These are phyloP conservation scores for Cladorrhinum sp. DNA, from an alignment of 2,329 filamentous ascomycete genomes.

Conservation along the genomic window DNA sequence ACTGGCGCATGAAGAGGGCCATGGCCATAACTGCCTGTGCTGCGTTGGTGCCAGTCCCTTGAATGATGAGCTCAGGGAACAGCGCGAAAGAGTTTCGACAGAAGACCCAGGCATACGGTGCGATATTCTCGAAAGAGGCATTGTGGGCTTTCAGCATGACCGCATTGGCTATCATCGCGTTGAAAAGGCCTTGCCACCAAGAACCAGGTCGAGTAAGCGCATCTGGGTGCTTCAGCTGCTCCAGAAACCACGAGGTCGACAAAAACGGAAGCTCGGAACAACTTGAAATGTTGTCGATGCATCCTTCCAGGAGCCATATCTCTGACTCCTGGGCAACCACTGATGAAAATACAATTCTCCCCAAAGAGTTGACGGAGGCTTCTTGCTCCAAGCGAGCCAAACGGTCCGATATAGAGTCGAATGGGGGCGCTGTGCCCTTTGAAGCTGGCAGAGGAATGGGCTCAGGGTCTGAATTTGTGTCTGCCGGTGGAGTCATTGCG, in stretches of 20 bases:
- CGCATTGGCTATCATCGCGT: slow-evolving; percentile 3
- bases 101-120: slow-evolving; percentile 6
- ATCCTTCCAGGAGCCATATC: slow-evolving; percentile 2
- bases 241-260: background rate
- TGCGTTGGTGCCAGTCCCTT: background rate
- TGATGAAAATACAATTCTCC: background rate
- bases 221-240: background rate
- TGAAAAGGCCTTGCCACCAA: background rate
- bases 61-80: slow-evolving; percentile 12
- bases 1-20: slow-evolving; percentile 7
- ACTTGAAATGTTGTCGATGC: background rate
- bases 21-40: slow-evolving; percentile 11
- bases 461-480: background rate
- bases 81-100: slow-evolving; percentile 15
- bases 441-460: background rate
- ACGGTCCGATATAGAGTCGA: background rate
- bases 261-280: slow-evolving; percentile 1
- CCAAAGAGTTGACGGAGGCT: background rate
- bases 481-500: too few relatives aligned
- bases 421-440: background rate
- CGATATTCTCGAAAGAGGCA: background rate
- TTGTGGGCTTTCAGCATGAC: background rate
- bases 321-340: background rate
- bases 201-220: background rate
- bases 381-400: background rate